Evolutionary conservation across 345 rosid genomes (phyloP), one percentile per base, ranked within the genome.

Genomic region (Linum usitatissimum): DNA sequence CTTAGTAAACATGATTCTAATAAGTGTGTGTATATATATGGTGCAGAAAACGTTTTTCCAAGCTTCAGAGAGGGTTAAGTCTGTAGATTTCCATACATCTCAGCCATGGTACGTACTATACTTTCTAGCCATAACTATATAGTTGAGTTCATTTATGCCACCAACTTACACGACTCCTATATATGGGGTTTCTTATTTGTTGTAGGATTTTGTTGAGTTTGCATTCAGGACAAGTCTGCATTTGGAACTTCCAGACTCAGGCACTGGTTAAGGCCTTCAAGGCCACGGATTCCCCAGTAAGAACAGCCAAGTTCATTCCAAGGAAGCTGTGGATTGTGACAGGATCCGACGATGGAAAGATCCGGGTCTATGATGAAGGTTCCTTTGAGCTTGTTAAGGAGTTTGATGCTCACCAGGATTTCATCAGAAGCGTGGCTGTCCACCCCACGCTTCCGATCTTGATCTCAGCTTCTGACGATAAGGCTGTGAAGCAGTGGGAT

Each of bases 221-320:
- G 57, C 23, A 54, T 54, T 54, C 57, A 5, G 57, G 57, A 21
- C 9, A 54, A 5, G 21, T 54, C 21, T 18, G 57, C 57, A 54
- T 54, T 21, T 18, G n/a, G 18, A 54, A 54, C 57, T 54, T n/a
- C 19, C 57, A 17, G 21, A 21, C 23, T 54, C 19, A 72, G 76
- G 56, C 56, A 56, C 13, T 63, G 60, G 71, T 57, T 53, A 67
- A 67, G 53, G 67, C 76, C 21, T 40, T 72, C 51, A 72, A 67
- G 61, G 62, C 67, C 64, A 42, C 68, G 4, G 71, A 67, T 1
- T 66, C 68, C 12, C 75, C 75, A 70, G 83, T 73, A 14, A 76
- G 80, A 63, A 69, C 76, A 51, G 77, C 83, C 20, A 76, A 73
- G 61, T 79, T 79, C 62, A 59, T 79, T 12, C 71, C 70, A 3